Base-by-base conservation (phyloP, 2,329 filamentous ascomycete genomes). In the Neoarthrinium moseri region DNA sequence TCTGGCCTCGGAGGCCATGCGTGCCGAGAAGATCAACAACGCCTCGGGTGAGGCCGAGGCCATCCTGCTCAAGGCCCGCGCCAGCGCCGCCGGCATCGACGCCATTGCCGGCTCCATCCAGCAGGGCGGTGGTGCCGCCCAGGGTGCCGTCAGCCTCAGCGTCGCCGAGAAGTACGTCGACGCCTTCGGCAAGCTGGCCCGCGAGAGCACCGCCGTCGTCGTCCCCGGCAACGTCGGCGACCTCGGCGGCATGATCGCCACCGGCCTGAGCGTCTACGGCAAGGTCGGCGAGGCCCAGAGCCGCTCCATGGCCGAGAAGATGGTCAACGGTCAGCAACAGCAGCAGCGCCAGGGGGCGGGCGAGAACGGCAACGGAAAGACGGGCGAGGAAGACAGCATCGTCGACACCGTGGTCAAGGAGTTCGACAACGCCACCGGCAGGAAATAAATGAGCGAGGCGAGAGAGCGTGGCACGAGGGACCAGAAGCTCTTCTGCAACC, bases 131-230 rank as follows among this genome's bases (percentile, higher is more conserved):
- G 78, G 82, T 46, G 78, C 84, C 45, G 94, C 94, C 2, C 87
- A 94, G 64, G 82, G 83, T 26, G 94, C 94, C 21, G 80, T 99
- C 35, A 91, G 89, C 60, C 71, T 99, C 51, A 89, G 80, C 12
- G 89, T 99, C 7, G 94, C 94, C 0, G 94, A 99, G 79, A 96
- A 96, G 71, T 99, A 99, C 59, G 94, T 99, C 43, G 92, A 95
- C 36, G 94, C 94, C 4, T 99, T 97, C 62, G 86, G 81, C 56
- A 89, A 91, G 63, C 75, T 99, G 56, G 94, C 94, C 41, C 94
- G 92, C 71, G 91, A 99, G 74, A 90, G 94, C 58, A 99, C 94
- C 4, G 89, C 91, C 4, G 87, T 99, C 22, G 90, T 99, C 17
- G 91, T 99, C 12, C 94, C 94, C 1, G 94, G 94, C 10, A 97